These are phyloP conservation scores for Russula lepida DNA, from an alignment of 768 basidiomycete genomes.

Conservation along the genomic window DNA sequence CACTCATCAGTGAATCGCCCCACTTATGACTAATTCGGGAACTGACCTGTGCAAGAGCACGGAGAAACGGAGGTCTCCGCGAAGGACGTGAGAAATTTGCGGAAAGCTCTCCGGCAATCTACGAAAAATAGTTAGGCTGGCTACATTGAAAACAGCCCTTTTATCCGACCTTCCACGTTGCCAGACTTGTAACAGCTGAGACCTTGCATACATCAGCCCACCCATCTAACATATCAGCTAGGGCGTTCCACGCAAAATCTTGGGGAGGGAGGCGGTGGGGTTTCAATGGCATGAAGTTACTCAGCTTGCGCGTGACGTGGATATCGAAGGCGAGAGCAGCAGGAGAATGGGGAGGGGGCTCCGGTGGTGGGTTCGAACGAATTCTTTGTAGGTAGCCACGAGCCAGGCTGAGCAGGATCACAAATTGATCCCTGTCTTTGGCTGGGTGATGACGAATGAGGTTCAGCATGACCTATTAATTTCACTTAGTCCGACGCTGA, in stretches of 20 bases:
- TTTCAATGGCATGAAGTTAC: slow-evolving; percentile 62
- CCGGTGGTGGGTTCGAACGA: slow-evolving; percentile 30
- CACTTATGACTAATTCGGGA: slow-evolving; percentile 5
- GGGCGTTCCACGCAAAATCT: slow-evolving; percentile 42
- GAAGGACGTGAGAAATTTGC: slow-evolving; percentile 38
- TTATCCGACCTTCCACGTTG: slow-evolving; percentile 53
- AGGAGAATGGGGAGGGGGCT: slow-evolving; percentile 37
- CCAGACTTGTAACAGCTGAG: slow-evolving; percentile 35
- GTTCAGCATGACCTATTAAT: slow-evolving; percentile 41
- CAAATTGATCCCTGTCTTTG: slow-evolving; percentile 32
- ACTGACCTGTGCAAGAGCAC: slow-evolving; percentile 56
- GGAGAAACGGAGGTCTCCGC: slow-evolving; percentile 45
- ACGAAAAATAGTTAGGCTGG: not conserved
- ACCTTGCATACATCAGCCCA: slow-evolving; percentile 46
- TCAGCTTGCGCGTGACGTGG: slow-evolving; percentile 54
- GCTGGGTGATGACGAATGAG: slow-evolving; percentile 38
- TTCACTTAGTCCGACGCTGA: not conserved
- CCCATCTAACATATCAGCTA: slow-evolving; percentile 44
- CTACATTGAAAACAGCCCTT: not conserved
- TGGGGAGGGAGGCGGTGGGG: slow-evolving; percentile 43
- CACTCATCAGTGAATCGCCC: slow-evolving; percentile 2
- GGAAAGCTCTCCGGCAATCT: slow-evolving; percentile 46
- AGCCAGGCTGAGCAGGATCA: slow-evolving; percentile 33
- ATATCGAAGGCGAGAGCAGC: slow-evolving; percentile 56
- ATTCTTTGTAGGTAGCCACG: slow-evolving; percentile 36